phyloP scores from a whole-genome alignment of 2,329 filamentous ascomycete species.

The Aspergillus tanneri region DNA sequence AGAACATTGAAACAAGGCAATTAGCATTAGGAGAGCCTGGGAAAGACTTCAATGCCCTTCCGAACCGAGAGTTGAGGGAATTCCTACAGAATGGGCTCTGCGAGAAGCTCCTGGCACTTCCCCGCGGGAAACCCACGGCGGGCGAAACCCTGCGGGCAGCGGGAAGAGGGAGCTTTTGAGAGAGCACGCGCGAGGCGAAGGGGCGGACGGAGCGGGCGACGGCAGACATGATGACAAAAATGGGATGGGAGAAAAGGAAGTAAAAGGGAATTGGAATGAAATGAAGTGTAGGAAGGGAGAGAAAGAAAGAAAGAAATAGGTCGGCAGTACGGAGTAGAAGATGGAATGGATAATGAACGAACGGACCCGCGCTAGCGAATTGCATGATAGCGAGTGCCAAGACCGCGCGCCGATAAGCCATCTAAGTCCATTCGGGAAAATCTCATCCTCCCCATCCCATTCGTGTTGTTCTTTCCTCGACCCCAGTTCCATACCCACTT shows the following conservation, averaged over 20 bases:
- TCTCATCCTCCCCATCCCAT: conserved; percentile 20
- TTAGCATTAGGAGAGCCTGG: conserved; percentile 23
- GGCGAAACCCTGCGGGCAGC: conserved; percentile 33
- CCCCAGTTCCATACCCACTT: conserved; percentile 17
- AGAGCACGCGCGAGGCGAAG: conserved; percentile 37
- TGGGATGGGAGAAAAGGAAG: conserved; percentile 10
- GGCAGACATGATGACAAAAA: conserved; percentile 35
- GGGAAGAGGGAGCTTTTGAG: conserved; percentile 37
- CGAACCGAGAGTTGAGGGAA: conserved; percentile 4
- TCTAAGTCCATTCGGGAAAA: conserved; percentile 17
- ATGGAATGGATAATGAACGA: conserved; percentile 19
- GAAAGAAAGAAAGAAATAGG: conserved; percentile 14
- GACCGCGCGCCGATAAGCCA: conserved; percentile 16
- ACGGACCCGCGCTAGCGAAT: conserved; percentile 12
- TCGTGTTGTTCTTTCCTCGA: conserved; percentile 20
- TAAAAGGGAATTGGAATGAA: conserved; percentile 14
- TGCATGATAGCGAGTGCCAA: conserved; percentile 31
- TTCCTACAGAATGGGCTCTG: conserved; percentile 42
- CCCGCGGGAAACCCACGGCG: conserved; percentile 43
- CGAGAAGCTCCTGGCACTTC: conserved; percentile 42
- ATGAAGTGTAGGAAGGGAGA: conserved; percentile 13
- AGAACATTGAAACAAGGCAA: conserved; percentile 16
- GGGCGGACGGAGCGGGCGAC: conserved; percentile 38
- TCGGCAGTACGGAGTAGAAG: conserved; percentile 28
- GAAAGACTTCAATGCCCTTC: conserved; percentile 8